phyloP scores from a whole-genome alignment of 345 rosid genomes.

The Brassica nigra region DNA sequence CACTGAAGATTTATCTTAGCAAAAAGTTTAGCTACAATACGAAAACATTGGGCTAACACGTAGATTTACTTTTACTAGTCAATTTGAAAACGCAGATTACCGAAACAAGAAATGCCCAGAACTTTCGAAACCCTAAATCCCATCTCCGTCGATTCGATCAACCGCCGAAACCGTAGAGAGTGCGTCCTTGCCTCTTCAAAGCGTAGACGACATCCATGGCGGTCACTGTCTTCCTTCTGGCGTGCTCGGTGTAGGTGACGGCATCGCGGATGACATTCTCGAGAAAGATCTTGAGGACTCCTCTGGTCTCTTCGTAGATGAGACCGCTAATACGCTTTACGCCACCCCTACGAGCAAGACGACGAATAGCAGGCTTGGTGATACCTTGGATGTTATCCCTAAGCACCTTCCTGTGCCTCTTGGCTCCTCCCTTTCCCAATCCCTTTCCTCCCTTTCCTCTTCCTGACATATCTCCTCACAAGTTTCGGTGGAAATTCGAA shows the following conservation, averaged over 20 bases:
- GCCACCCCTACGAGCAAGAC: background rate
- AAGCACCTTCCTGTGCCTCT: conserved; percentile 5
- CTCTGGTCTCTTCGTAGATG: background rate
- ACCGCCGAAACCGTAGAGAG: conserved; percentile 62
- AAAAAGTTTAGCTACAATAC: no score
- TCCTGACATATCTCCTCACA: background rate
- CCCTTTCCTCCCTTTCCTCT: conserved; percentile 3
- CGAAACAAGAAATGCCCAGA: conserved; percentile 45
- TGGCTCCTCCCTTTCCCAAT: conserved; percentile 7
- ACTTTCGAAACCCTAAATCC: background rate
- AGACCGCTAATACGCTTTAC: background rate
- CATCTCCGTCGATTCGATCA: background rate
- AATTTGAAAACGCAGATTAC: no score
- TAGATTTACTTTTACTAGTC: no score
- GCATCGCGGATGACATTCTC: conserved; percentile 4
- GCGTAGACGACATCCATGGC: conserved; percentile 42
- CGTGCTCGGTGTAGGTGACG: conserved; percentile 2
- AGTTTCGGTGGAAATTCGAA: background rate
- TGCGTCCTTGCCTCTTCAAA: conserved; percentile 60
- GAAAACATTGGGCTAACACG: no score
- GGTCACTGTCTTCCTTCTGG: background rate
- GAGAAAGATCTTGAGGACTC: conserved; percentile 6
- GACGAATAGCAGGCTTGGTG: conserved; percentile 5
- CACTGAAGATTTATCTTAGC: no score
- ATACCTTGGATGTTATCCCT: conserved; percentile 3